Evolutionary conservation across 2,329 filamentous ascomycete species (phyloP).

Genomic region (Myriosclerotinia curreyana): DNA sequence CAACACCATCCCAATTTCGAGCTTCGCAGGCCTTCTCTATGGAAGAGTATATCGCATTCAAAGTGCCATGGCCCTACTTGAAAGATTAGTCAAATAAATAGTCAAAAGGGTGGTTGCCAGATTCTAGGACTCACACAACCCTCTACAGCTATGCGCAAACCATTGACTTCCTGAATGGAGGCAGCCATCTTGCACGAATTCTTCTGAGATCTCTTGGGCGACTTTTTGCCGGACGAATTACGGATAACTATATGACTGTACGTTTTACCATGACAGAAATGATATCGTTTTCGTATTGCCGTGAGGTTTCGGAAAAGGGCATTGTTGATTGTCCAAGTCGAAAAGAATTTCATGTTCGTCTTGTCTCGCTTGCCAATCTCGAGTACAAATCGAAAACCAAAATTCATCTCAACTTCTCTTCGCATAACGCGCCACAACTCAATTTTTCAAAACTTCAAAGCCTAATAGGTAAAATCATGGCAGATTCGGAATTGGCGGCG

Average conservation of each 20-base stretch:
- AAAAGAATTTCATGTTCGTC: slow-evolving; percentile 1
- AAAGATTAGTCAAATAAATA: not conserved
- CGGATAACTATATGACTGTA: not conserved
- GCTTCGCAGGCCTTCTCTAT: slow-evolving; percentile 65
- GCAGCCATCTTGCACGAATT: slow-evolving; percentile 28
- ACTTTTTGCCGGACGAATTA: not conserved
- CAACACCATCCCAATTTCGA: slow-evolving; percentile 76
- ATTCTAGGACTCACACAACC: slow-evolving; percentile 66
- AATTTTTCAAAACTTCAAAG: not conserved
- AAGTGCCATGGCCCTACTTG: slow-evolving; percentile 77
- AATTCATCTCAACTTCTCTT: not conserved
- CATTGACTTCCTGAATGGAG: slow-evolving; percentile 38
- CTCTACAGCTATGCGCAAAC: slow-evolving; percentile 76
- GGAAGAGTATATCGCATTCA: slow-evolving; percentile 87
- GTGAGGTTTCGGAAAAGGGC: not conserved
- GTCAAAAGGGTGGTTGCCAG: not conserved
- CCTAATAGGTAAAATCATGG: slow-evolving; percentile 26
- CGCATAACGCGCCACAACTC: slow-evolving; percentile 21
- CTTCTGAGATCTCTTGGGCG: not conserved
- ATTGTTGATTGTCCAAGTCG: not conserved
- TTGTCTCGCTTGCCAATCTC: slow-evolving; percentile 8
- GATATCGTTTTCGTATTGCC: not conserved
- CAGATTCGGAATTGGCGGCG: slow-evolving; percentile 33
- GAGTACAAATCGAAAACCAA: slow-evolving; percentile 3
- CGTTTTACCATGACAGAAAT: not conserved